Percentiles rank a stretch among this genome's conserved stretches.
phyloP scores from a whole-genome alignment of 441 rosid species.

The Pelargonium cotyledonis region DNA sequence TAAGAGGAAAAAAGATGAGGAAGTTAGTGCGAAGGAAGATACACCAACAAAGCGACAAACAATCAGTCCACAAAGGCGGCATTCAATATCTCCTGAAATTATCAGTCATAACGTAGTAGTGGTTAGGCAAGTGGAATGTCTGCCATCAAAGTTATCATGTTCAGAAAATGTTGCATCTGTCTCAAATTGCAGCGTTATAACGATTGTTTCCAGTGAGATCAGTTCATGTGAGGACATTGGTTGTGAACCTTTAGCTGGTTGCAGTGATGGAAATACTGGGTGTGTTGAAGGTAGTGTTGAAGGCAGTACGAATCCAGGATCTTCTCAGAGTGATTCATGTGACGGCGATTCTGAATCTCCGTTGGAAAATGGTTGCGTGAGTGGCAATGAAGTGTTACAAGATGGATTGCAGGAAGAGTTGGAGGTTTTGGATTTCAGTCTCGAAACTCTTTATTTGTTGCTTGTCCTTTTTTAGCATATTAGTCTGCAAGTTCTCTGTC shows the following conservation, averaged over 20 bases:
- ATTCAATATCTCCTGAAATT: constrained; percentile 49
- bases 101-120: constrained; percentile 31
- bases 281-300: constrained; percentile 30
- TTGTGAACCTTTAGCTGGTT: constrained; percentile 32
- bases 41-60: constrained; percentile 50
- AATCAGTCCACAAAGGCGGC: constrained; percentile 42
- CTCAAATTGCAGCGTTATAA: constrained; percentile 30
- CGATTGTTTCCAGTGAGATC: constrained; percentile 26
- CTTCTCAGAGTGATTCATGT: constrained; percentile 40
- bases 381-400: constrained; percentile 20
- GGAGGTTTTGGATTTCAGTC: constrained; percentile 45
- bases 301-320: constrained; percentile 33
- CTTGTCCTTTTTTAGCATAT: not conserved
- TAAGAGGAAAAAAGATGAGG: constrained; percentile 53
- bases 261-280: constrained; percentile 37
- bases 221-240: constrained; percentile 34
- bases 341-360: constrained; percentile 37
- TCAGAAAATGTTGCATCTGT: constrained; percentile 15
- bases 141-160: constrained; percentile 7
- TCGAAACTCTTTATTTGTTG: constrained; percentile 6
- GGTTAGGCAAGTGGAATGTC: constrained; percentile 7
- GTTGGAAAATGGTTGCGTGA: constrained; percentile 22
- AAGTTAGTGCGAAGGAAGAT: constrained; percentile 35
- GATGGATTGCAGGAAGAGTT: constrained; percentile 30
- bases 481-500: not conserved